phyloP scores from a whole-genome alignment of 148 eudicot genomes.

The Spergularia marina region DNA sequence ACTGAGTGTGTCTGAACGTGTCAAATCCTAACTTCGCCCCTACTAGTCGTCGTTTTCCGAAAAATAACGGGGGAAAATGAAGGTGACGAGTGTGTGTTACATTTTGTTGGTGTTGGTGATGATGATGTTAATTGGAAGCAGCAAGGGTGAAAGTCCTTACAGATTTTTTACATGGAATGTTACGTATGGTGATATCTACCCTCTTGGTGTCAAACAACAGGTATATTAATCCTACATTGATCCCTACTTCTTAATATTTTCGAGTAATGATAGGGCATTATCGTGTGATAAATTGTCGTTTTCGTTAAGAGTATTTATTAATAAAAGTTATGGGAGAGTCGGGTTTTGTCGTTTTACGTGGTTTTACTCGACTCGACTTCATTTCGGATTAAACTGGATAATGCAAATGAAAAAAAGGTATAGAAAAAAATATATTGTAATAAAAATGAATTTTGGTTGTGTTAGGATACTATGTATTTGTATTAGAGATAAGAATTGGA shows the following conservation, averaged over 20 bases:
- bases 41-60: too few relatives aligned
- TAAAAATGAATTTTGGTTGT: neutral
- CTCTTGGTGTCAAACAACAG: conserved; percentile 33
- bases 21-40: too few relatives aligned
- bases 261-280: neutral
- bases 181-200: conserved; percentile 28
- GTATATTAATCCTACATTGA: neutral
- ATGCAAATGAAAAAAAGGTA: too few relatives aligned
- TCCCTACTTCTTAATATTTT: neutral
- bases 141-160: conserved; percentile 29
- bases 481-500: neutral
- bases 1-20: too few relatives aligned
- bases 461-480: neutral
- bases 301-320: neutral
- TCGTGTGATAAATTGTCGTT: neutral
- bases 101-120: neutral
- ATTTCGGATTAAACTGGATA: neutral
- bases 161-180: conserved; percentile 34
- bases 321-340: neutral
- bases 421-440: neutral
- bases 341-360: neutral
- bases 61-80: neutral
- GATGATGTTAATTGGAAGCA: neutral
- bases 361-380: too few relatives aligned
- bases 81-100: conserved; percentile 6